phyloP scores from a whole-genome alignment of 169 alveolate species.

The Plasmodium ovale region DNA sequence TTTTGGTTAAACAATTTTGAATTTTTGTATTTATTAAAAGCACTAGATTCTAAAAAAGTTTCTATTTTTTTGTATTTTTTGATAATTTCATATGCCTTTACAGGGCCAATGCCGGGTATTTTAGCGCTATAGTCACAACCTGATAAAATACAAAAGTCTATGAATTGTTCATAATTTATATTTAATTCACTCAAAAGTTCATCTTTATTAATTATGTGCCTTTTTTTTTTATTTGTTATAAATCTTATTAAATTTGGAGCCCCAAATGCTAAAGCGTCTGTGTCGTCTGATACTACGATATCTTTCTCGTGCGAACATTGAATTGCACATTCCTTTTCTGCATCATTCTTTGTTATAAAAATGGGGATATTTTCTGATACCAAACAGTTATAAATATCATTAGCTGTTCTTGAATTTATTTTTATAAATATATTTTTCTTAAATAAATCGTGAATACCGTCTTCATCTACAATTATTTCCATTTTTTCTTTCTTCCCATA shows the following conservation, averaged over 20 bases:
- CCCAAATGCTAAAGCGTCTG: conserved; percentile 97
- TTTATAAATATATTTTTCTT: conserved; percentile 74
- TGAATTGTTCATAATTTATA: conserved; percentile 93
- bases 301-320: conserved; percentile 76
- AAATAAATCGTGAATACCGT: conserved; percentile 68
- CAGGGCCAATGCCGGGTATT: conserved; percentile 96
- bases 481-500: conserved; percentile 28
- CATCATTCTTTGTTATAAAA: conserved; percentile 76
- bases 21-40: conserved; percentile 64
- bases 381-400: conserved; percentile 71
- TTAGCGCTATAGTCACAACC: conserved; percentile 99
- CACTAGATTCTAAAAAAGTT: conserved; percentile 53
- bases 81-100: conserved; percentile 94
- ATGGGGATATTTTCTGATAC: conserved; percentile 63
- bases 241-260: conserved; percentile 88
- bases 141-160: conserved; percentile 97
- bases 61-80: conserved; percentile 92
- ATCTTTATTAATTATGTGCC: conserved; percentile 81
- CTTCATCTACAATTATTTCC: conserved; percentile 74
- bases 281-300: conserved; percentile 93
- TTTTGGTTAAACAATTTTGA: conserved; percentile 56
- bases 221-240: conserved; percentile 60
- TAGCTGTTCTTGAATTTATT: conserved; percentile 71
- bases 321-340: conserved; percentile 76
- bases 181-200: conserved; percentile 85